Conservation (phyloP, 441 rosid species). For the Croton setiger region DNA sequence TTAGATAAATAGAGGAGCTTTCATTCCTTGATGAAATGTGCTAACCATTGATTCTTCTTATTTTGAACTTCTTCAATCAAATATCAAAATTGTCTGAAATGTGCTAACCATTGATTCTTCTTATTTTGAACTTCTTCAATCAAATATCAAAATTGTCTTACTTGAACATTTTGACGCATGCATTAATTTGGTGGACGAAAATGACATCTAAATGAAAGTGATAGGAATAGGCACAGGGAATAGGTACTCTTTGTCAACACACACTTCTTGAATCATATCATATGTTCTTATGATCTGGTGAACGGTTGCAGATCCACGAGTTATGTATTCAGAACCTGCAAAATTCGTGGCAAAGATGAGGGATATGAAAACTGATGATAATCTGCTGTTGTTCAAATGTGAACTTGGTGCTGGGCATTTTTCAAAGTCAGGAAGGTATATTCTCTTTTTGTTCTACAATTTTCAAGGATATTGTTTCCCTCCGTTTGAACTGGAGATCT, state of each 20-base stretch:
- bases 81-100: no score
- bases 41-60: not conserved
- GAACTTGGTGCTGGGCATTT: slow-evolving; percentile 94
- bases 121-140: not conserved
- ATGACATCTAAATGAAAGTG: not conserved
- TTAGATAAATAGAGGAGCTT: not conserved
- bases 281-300: not conserved
- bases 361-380: slow-evolving; percentile 72
- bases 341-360: slow-evolving; percentile 88
- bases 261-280: not conserved
- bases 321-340: slow-evolving; percentile 86
- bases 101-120: not conserved
- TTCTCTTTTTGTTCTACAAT: not conserved
- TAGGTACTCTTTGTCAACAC: not conserved
- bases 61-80: not conserved
- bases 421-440: slow-evolving; percentile 93
- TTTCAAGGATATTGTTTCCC: not conserved
- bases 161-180: not conserved
- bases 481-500: not conserved
- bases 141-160: no score
- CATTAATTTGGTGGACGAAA: no score
- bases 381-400: slow-evolving; percentile 72
- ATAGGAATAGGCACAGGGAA: not conserved
- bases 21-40: no score
- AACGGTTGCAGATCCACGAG: slow-evolving; percentile 67